A percentile compares a stretch with the other conserved stretches of the same genome.
phyloP scores from a whole-genome alignment of 2,329 filamentous ascomycete species.

The Leptographium lundbergii region DNA sequence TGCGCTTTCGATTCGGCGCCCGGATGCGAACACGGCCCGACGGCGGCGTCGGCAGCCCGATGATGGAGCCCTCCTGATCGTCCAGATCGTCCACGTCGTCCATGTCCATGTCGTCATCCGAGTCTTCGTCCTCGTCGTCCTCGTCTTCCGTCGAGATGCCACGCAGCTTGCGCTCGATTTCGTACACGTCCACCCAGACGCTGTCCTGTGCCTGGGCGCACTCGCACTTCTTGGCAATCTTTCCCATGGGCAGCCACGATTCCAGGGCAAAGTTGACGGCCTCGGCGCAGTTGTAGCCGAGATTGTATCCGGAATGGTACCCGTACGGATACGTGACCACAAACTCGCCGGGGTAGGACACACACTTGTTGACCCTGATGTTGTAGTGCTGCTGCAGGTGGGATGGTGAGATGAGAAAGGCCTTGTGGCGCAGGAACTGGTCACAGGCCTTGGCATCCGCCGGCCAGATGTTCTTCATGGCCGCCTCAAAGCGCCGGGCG shows the following conservation, averaged over 20 bases:
- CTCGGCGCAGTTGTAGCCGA: slow-evolving; percentile 97
- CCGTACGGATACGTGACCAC: slow-evolving; percentile 98
- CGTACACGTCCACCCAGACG: slow-evolving; percentile 94
- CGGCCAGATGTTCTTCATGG: slow-evolving; percentile 93
- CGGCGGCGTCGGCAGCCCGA: slow-evolving; percentile 67
- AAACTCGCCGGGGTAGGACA: slow-evolving; percentile 94
- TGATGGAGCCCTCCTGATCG: slow-evolving; percentile 46
- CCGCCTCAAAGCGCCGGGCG: slow-evolving; percentile 79
- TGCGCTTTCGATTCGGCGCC: slow-evolving; percentile 48
- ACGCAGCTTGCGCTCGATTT: slow-evolving; percentile 86
- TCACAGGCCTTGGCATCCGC: slow-evolving; percentile 90
- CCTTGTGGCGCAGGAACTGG: slow-evolving; percentile 95
- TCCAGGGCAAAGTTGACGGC: slow-evolving; percentile 97
- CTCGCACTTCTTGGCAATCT: slow-evolving; percentile 92
- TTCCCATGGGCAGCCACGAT: slow-evolving; percentile 87
- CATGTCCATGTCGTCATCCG: slow-evolving; percentile 51
- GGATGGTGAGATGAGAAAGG: slow-evolving; percentile 87
- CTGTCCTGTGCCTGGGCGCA: slow-evolving; percentile 92
- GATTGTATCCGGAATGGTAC: slow-evolving; percentile 94
- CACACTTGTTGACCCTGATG: slow-evolving; percentile 90
- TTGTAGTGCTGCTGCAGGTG: slow-evolving; percentile 78
- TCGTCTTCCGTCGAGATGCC: slow-evolving; percentile 82
- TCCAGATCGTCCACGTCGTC: slow-evolving; percentile 42
- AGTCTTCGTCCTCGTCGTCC: slow-evolving; percentile 56
- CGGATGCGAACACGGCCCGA: slow-evolving; percentile 30